phyloP scores from a whole-genome alignment of 495 filamentous ascomycete genomes.

The Ramalina intermedia region DNA sequence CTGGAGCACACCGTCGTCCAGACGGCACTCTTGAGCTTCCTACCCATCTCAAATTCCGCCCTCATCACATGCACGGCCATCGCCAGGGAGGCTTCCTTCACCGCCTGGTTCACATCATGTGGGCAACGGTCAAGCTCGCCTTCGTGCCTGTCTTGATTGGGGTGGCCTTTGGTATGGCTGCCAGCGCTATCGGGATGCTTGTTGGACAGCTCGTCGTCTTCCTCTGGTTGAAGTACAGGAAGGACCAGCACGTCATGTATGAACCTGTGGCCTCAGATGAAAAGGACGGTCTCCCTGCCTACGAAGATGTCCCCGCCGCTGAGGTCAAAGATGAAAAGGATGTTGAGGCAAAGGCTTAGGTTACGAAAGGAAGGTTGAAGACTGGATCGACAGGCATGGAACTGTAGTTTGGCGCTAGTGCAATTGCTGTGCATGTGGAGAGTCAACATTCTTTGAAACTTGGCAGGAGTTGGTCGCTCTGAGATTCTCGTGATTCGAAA shows the following conservation, averaged over 20 bases:
- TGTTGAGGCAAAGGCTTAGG: slow-evolving; percentile 10
- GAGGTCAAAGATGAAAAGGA: slow-evolving; percentile 10
- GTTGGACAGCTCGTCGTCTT: slow-evolving; percentile 36
- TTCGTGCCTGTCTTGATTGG: slow-evolving; percentile 39
- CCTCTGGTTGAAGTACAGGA: slow-evolving; percentile 27
- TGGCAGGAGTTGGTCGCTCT: too few species aligned
- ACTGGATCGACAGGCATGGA: too few species aligned
- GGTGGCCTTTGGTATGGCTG: slow-evolving; percentile 33
- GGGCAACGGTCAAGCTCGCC: slow-evolving; percentile 22
- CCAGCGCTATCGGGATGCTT: slow-evolving; percentile 39
- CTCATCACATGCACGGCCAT: slow-evolving; percentile 18
- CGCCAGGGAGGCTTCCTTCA: slow-evolving; percentile 23
- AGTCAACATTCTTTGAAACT: too few species aligned
- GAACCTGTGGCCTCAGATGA: slow-evolving; percentile 10
- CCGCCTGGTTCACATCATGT: slow-evolving; percentile 4
- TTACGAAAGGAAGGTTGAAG: too few species aligned
- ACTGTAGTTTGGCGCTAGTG: too few species aligned
- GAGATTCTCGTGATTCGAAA: too few species aligned
- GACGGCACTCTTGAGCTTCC: slow-evolving; percentile 11
- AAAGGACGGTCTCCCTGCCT: slow-evolving; percentile 14
- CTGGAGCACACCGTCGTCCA: slow-evolving; percentile 3
- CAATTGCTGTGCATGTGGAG: too few species aligned
- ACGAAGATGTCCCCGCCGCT: slow-evolving; percentile 3
- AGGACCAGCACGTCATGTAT: slow-evolving; percentile 3
- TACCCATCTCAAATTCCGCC: slow-evolving; percentile 16